Base-by-base conservation (phyloP, 2,329 filamentous ascomycete genomes). In the Colletotrichum sp. region DNA sequence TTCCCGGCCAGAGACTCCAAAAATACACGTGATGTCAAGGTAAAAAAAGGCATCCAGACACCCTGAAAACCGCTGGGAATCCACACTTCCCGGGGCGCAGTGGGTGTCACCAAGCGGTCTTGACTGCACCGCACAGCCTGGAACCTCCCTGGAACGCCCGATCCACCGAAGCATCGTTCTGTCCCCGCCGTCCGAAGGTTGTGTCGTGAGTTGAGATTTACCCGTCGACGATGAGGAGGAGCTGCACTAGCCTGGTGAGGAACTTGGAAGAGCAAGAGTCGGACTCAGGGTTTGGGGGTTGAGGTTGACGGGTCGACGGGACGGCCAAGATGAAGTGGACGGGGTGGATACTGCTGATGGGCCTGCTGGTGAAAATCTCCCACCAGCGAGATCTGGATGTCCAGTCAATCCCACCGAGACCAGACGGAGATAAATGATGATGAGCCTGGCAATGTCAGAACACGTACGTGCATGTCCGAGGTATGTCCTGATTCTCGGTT, bases 81-180 rank as follows among this genome's bases (percentile, higher is more conserved):
- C 64, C 71, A 73, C 57, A 57, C 21, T 57, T 68, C 39, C 52
- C 57, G 71, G 67, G 71, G 66, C 44, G 24, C 49, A 65, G 59
- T 68, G 59, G 66, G 66, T 70, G 71, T 65, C 66, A 70, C 60
- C 44, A 65, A 70, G 32, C 21, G 60, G 71, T 44, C 67, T 59
- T 59, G 59, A 59, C 66, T 65, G 59, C 32, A 24, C 16, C 32
- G 18, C 26, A 52, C 44, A 34, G 59, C 62, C 62, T 62, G 62
- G 36, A 63, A 39, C 57, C 21, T 66, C 60, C 68, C 49, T 67
- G 68, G 52, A 59, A 39, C 55, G 62, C 55, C 30, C 52, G 34
- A 39, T 71, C 68, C 59, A 62, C 68, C 32, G n/a, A 39, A 72
- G 62, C 62, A 67, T 67, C 52, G n/a, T 65, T 55, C 26, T 68